Evolutionary conservation across 768 basidiomycete genomes (phyloP), one percentile per base, ranked within the genome.

Genomic region (Tulasnella sp.): DNA sequence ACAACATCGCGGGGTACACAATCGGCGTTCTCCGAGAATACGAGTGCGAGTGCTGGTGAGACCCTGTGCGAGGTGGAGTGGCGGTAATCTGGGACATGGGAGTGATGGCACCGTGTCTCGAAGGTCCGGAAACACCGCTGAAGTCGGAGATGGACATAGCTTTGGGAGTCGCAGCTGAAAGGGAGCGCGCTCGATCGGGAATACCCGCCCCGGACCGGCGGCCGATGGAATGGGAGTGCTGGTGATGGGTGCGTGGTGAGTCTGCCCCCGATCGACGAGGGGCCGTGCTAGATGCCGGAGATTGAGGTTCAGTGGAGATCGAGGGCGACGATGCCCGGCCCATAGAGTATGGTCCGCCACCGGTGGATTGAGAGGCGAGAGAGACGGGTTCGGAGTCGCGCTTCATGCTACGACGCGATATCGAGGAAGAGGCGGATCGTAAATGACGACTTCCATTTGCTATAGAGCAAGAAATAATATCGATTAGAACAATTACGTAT

Each of bases 1-100:
- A 98, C 7, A 98, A 86, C 29, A 98, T 83, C 1, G 97, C 97
- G n/a, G 97, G 95, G 82, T 98, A 97, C 68, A 98, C 89, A 52
- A 90, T 83, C 34, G 92, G 92, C 40, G 88, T 84, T 77, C 89
- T 87, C 52, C 84, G 85, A 32, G 83, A 77, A 52, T 78, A 73
- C 62, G 76, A 81, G 72, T 78, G 78, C 76, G 79, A 83, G 76
- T 81, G 52, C 68, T 78, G 67, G 80, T 77, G 29, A 17, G n/a
- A 22, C 12, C n/a, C n/a, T n/a, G 29, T 17, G n/a, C 40, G 69
- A 2, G 69, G 34, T 22, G 35, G 52, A 3, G 59, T 71, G 17
- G 52, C 35, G 22, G 39, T 62, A 19, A 71, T 71, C 26, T 71
- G 42, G 72, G 77, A 42, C 29, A 78, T 78, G 69, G 81, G 80